phyloP scores from a whole-genome alignment of 176 grass and related monocot genomes.

The Coix lacrymajobi region DNA sequence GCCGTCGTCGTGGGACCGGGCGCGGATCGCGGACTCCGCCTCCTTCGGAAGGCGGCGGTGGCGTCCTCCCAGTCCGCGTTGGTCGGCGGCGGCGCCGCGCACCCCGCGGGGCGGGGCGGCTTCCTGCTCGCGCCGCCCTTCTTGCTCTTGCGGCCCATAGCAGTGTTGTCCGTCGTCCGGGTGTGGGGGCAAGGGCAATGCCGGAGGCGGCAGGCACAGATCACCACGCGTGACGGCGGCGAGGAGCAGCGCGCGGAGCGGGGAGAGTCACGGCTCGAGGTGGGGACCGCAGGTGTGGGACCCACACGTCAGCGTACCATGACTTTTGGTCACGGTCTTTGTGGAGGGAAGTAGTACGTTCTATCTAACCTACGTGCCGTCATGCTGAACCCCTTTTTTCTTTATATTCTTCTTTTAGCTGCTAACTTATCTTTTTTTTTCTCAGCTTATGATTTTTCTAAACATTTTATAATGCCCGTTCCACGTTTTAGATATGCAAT shows the following conservation, averaged over 20 bases:
- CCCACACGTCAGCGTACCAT: neutral
- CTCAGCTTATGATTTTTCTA: no score
- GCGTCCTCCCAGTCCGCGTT: neutral
- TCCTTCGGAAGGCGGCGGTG: neutral
- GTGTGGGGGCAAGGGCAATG: neutral
- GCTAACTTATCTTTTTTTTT: no score
- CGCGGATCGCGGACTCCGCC: neutral
- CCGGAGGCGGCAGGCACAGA: neutral
- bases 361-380: no score
- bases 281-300: neutral
- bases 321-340: neutral
- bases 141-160: conserved; percentile 6
- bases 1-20: neutral
- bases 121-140: neutral
- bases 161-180: neutral
- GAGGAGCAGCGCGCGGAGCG: neutral
- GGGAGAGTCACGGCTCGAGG: neutral
- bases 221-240: neutral
- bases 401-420: no score
- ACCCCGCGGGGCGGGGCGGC: neutral
- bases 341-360: no score
- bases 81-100: neutral
- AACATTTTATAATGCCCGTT: no score
- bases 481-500: no score
- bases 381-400: no score